Evolutionary conservation across 2,329 filamentous ascomycete genomes (phyloP), one percentile per base, ranked within the genome.

Genomic region (Teratosphaeria gauchensis): DNA sequence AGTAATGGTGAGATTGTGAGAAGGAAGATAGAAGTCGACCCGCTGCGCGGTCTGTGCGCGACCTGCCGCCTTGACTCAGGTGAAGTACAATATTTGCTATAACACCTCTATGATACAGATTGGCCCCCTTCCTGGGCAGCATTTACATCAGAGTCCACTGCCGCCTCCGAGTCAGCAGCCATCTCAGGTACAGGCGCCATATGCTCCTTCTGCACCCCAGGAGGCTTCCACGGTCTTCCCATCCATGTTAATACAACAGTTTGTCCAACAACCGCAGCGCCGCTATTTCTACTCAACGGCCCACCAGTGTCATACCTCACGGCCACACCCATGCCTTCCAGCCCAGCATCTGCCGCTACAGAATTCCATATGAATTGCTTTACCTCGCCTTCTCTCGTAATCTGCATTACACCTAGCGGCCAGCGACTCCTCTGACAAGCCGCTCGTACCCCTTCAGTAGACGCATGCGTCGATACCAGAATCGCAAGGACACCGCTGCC

Each of bases 381-480:
- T 24, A 90, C 70, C 7, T 69, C 69, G 0, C 88, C 88, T 1
- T 60, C 56, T 33, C 32, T 51, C n/a, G 80, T 80, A 60, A 88
- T 84, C 58, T 82, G 83, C 30, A 89, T 72, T 66, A 84, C 95
- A 0, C 85, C 85, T 78, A 96, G 82, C 0, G 90, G 88, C 76
- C 82, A 85, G 42, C 76, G 72, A 68, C 87, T 88, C 59, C 83
- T 76, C 4, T 80, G 80, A 64, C 96, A 69, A 28, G 89, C 84
- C 54, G 90, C 85, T 59, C 89, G 77, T 2, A 95, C 84, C 1
- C 92, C 92, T 68, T 84, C 88, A 0, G 91, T 95, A 33, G 90
- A 88, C 56, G 84, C 78, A 61, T 81, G 78, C 62, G 86, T 84
- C 3, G 84, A 82, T 28, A 88, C 86, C 57, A 96, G 73, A 16